Evolutionary conservation across 805 yeast genomes (phyloP).

Genomic region (Suhomyces canberraensis): DNA sequence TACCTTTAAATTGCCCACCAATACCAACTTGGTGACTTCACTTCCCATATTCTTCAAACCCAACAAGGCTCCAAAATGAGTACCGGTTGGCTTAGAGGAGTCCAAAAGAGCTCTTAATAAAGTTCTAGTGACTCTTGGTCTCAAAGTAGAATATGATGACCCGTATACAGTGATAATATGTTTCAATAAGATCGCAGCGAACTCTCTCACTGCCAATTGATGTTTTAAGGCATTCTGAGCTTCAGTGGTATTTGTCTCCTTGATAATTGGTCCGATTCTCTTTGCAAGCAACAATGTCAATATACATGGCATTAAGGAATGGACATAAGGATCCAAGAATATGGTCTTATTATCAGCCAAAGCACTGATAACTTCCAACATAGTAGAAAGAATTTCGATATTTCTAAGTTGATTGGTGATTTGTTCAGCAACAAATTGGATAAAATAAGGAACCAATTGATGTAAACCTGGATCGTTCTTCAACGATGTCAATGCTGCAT

Average conservation of each 20-base stretch:
- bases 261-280: conserved; percentile 61
- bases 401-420: conserved; percentile 82
- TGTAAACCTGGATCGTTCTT: conserved; percentile 94
- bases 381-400: conserved; percentile 67
- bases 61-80: conserved; percentile 86
- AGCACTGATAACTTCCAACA: conserved; percentile 86
- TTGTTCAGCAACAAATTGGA: conserved; percentile 94
- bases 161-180: conserved; percentile 80
- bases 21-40: conserved; percentile 80
- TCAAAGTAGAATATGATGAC: conserved; percentile 79
- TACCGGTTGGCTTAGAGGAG: conserved; percentile 76
- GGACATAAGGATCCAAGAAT: conserved; percentile 92
- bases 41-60: conserved; percentile 83
- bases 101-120: conserved; percentile 87
- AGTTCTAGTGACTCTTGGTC: conserved; percentile 92
- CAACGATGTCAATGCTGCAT: conserved; percentile 81
- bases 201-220: conserved; percentile 71
- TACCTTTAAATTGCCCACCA: conserved; percentile 77
- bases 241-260: conserved; percentile 32
- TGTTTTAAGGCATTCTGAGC: conserved; percentile 28
- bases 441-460: conserved; percentile 93
- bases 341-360: conserved; percentile 78
- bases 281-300: conserved; percentile 86
- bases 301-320: conserved; percentile 95
- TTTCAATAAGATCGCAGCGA: conserved; percentile 78